Evolutionary conservation across 768 basidiomycete genomes (phyloP).

Genomic region (Psilocybe cyanescens): DNA sequence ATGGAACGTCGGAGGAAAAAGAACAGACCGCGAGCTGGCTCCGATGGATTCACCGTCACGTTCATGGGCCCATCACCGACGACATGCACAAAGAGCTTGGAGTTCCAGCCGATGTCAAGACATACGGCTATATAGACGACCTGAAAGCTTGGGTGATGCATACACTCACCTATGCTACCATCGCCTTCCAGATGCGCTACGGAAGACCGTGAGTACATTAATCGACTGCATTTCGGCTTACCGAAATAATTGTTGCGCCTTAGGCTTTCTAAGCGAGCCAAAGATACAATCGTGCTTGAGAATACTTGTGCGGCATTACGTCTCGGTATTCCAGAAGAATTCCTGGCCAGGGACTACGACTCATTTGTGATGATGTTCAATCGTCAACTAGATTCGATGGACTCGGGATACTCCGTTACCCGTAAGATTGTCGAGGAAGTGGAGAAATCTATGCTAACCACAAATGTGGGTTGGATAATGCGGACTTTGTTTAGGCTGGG

Average conservation of each 20-base stretch:
- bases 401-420: neutral
- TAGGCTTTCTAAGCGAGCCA: constrained; percentile 5
- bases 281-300: constrained; percentile 5
- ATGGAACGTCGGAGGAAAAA: constrained; percentile 5
- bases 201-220: constrained; percentile 4
- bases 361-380: constrained; percentile 1
- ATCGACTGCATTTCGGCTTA: neutral
- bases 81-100: neutral
- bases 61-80: neutral
- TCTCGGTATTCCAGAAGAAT: constrained; percentile 1
- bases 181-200: constrained; percentile 3
- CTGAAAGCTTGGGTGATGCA: constrained; percentile 2
- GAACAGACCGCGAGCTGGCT: constrained; percentile 4
- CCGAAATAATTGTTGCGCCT: neutral
- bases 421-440: neutral
- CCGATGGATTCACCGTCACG: neutral
- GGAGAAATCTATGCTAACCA: neutral
- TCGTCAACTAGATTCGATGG: neutral
- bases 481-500: neutral
- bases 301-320: constrained; percentile 4
- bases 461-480: neutral
- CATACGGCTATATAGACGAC: constrained; percentile 3
- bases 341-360: neutral
- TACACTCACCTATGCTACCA: neutral
- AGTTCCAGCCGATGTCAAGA: neutral